Conservation (phyloP, 352 stramenopile genomes). For the Bremia lactucae region DNA sequence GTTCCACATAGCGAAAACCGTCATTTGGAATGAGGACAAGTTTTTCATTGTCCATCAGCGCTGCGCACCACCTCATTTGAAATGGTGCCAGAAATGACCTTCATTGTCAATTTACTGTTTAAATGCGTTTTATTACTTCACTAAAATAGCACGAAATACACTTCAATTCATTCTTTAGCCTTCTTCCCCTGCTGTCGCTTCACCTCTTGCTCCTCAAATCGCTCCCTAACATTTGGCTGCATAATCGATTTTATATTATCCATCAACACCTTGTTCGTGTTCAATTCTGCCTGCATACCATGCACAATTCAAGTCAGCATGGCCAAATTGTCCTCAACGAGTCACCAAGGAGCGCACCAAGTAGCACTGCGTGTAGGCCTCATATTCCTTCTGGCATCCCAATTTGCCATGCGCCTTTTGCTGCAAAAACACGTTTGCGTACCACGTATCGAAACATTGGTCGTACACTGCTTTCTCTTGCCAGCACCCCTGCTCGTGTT, state of each 20-base stretch:
- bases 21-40: too few relatives aligned
- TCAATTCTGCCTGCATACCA: constrained; percentile 37
- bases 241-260: constrained; percentile 63
- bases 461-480: constrained; percentile 65
- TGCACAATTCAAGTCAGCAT: not conserved
- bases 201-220: constrained; percentile 31
- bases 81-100: too few relatives aligned
- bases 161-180: constrained; percentile 1
- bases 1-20: too few relatives aligned
- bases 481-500: constrained; percentile 49
- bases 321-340: not conserved
- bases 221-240: constrained; percentile 38
- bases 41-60: too few relatives aligned
- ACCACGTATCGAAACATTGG: constrained; percentile 84
- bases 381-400: constrained; percentile 74
- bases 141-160: too few relatives aligned
- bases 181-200: constrained; percentile 14
- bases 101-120: too few relatives aligned
- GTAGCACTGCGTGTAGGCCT: constrained; percentile 63
- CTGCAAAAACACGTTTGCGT: constrained; percentile 77
- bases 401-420: constrained; percentile 59
- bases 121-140: too few relatives aligned
- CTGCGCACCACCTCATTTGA: too few relatives aligned
- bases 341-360: constrained; percentile 24
- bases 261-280: constrained; percentile 46